A percentile compares a stretch with the other conserved stretches of the same genome.
Evolutionary conservation across 2,329 filamentous ascomycete species (phyloP).

Genomic region (Penicillium sp.): DNA sequence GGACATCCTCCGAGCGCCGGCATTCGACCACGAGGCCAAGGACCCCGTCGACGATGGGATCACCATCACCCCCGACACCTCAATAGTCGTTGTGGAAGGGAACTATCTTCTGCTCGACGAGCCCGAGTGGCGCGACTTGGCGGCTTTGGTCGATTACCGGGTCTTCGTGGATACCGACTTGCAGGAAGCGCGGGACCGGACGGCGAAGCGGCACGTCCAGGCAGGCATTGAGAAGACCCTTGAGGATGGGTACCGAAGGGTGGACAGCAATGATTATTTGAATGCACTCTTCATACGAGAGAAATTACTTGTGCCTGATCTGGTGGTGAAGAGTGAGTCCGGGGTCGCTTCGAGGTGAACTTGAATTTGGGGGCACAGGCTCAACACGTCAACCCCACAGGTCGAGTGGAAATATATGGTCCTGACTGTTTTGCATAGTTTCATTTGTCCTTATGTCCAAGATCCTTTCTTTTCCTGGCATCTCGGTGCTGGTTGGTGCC

Average conservation of each 20-base stretch:
- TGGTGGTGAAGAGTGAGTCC: constrained; percentile 31
- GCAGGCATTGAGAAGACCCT: constrained; percentile 43
- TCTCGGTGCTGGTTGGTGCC: neutral
- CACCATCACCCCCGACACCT: constrained; percentile 22
- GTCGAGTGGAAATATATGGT: no score
- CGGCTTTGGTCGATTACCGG: constrained; percentile 39
- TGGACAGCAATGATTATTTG: constrained; percentile 41
- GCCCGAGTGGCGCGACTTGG: constrained; percentile 35
- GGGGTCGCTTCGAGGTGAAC: no score
- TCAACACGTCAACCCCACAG: no score
- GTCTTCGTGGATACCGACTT: constrained; percentile 45
- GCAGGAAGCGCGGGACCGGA: constrained; percentile 35
- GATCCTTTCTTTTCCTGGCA: no score
- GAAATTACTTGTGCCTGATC: constrained; percentile 27
- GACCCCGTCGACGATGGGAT: constrained; percentile 34
- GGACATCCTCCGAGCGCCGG: constrained; percentile 28
- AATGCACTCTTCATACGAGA: constrained; percentile 34
- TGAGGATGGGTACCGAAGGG: constrained; percentile 35
- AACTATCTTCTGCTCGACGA: constrained; percentile 29
- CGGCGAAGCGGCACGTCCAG: constrained; percentile 41
- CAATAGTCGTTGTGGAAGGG: constrained; percentile 22
- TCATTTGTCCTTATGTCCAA: no score
- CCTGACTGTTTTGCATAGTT: no score
- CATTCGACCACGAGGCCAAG: constrained; percentile 38
- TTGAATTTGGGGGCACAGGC: no score